A percentile compares a stretch with the other conserved stretches of the same genome.
Conservation (phyloP, 2,329 filamentous ascomycete genomes). For the Alternaria alternata region DNA sequence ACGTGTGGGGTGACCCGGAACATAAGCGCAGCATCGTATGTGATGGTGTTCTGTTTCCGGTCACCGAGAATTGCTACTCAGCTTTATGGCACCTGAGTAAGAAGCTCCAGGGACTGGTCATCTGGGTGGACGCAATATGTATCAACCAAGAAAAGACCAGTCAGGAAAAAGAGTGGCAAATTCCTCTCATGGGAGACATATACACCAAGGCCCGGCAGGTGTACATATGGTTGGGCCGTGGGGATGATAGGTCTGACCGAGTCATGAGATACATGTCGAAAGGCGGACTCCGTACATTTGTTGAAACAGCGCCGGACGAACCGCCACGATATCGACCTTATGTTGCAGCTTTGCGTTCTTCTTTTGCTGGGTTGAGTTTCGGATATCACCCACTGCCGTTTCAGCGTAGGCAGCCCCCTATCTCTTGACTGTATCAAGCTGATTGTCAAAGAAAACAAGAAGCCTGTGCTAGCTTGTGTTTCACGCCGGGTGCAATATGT, state of each 20-base stretch:
- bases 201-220: not conserved
- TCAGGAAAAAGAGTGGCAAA: too few relatives aligned
- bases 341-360: not conserved
- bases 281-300: not conserved
- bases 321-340: not conserved
- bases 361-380: not conserved
- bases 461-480: not conserved
- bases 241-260: not conserved
- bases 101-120: accelerated
- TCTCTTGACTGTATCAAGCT: not conserved
- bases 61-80: not conserved
- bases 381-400: not conserved
- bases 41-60: not conserved
- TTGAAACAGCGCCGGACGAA: not conserved
- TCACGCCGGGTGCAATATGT: not conserved
- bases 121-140: not conserved
- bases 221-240: too few relatives aligned
- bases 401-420: not conserved
- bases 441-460: not conserved
- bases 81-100: not conserved
- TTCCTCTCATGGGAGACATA: not conserved
- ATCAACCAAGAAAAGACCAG: not conserved
- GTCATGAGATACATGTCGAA: not conserved
- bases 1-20: not conserved
- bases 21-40: not conserved